Evolutionary conservation across 1,284 basidiomycete genomes (phyloP).

Genomic region (Trichosporon sp.): DNA sequence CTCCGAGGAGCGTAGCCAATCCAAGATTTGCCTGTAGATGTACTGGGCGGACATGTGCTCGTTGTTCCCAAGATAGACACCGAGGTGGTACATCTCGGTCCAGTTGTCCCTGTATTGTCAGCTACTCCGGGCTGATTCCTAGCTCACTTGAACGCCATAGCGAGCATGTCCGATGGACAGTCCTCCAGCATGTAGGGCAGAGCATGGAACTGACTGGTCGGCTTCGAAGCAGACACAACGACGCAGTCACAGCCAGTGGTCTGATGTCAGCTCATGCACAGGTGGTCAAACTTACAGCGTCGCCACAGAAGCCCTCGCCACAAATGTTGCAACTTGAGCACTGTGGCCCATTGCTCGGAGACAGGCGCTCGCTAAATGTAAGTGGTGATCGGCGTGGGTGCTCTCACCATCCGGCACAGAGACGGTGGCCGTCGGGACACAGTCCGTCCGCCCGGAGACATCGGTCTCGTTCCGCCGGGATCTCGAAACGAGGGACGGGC

Average conservation of each 20-base stretch:
- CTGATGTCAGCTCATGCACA: slow-evolving; percentile 5
- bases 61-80: slow-evolving; percentile 10
- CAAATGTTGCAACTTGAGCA: slow-evolving; percentile 21
- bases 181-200: slow-evolving; percentile 19
- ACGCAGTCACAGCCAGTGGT: slow-evolving; percentile 14
- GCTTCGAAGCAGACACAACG: slow-evolving; percentile 12
- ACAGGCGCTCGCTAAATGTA: slow-evolving; percentile 18
- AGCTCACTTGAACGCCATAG: slow-evolving; percentile 22
- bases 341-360: slow-evolving; percentile 13
- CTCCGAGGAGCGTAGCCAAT: slow-evolving; percentile 19
- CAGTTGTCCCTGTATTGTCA: slow-evolving; percentile 22
- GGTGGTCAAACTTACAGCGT: slow-evolving; percentile 1
- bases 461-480: slow-evolving; percentile 15
- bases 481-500: slow-evolving; percentile 22
- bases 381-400: neutral
- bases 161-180: slow-evolving; percentile 20
- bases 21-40: slow-evolving; percentile 16
- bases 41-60: neutral
- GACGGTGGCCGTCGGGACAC: slow-evolving; percentile 21
- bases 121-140: neutral
- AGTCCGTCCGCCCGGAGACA: slow-evolving; percentile 20
- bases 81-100: slow-evolving; percentile 21
- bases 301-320: slow-evolving; percentile 24
- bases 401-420: slow-evolving; percentile 22
- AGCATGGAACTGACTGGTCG: slow-evolving; percentile 10